These are phyloP conservation scores for Colletotrichum cereale DNA, from an alignment of 2,329 filamentous ascomycete species.

Conservation along the genomic window DNA sequence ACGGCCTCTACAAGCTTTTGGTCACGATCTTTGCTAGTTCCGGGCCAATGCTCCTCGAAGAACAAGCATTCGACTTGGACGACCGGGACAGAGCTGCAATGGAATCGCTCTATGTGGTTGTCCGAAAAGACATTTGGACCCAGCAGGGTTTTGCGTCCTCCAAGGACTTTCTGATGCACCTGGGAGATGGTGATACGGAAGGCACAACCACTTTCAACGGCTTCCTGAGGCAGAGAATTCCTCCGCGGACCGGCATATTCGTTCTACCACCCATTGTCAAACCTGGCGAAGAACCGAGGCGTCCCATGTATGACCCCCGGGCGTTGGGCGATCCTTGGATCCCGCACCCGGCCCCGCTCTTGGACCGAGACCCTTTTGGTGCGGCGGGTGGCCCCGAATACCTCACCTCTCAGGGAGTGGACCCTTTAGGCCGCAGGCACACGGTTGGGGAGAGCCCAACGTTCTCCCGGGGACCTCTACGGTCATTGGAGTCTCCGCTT, in stretches of 20 bases:
- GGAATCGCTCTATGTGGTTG: constrained; percentile 57
- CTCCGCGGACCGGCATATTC: constrained; percentile 45
- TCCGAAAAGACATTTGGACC: constrained; percentile 62
- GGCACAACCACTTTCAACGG: constrained; percentile 43
- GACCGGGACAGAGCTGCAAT: constrained; percentile 60
- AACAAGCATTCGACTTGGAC: constrained; percentile 55
- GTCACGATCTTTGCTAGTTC: constrained; percentile 62
- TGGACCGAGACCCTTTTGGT: constrained; percentile 47
- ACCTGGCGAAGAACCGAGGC: constrained; percentile 51
- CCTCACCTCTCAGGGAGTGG: constrained; percentile 49
- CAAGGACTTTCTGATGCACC: constrained; percentile 62
- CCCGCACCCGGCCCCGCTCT: constrained; percentile 41
- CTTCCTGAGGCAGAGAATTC: constrained; percentile 33
- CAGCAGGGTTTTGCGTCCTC: constrained; percentile 60
- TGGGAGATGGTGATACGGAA: constrained; percentile 60
- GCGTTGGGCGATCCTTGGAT: constrained; percentile 55
- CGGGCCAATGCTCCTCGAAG: constrained; percentile 60
- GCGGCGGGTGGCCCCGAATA: constrained; percentile 46
- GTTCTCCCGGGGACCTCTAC: constrained; percentile 53
- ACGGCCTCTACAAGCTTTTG: constrained; percentile 64
- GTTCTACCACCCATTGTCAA: constrained; percentile 50
- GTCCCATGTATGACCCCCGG: constrained; percentile 54
- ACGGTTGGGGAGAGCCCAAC: constrained; percentile 62
- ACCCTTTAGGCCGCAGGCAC: constrained; percentile 54
- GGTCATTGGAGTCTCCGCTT: constrained; percentile 58